phyloP scores from a whole-genome alignment of 768 basidiomycete genomes.

The Kwoniella europaea region DNA sequence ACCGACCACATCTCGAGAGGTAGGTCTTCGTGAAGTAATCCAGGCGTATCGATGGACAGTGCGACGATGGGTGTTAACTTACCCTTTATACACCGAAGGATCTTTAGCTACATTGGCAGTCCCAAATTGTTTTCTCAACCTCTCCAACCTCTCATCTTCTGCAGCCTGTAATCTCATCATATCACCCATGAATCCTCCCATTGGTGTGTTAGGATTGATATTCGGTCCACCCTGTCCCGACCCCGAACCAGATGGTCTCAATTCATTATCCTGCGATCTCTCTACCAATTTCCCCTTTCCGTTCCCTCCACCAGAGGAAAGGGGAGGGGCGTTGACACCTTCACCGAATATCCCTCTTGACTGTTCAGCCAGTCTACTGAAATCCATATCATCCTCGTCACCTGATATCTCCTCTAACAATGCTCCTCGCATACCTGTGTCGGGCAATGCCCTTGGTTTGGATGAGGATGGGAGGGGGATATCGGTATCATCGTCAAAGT shows the following conservation, averaged over 20 bases:
- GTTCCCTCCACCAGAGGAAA: conserved; percentile 9
- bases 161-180: conserved; percentile 56
- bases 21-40: no score
- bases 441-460: conserved; percentile 61
- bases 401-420: conserved; percentile 75
- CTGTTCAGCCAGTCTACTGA: conserved; percentile 45
- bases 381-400: conserved; percentile 61
- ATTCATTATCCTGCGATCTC: conserved; percentile 28
- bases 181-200: conserved; percentile 59
- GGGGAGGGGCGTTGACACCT: conserved; percentile 28
- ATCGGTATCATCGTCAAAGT: conserved; percentile 95
- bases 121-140: conserved; percentile 51
- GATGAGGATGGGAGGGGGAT: conserved; percentile 71
- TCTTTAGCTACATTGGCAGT: conserved; percentile 42
- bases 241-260: conserved; percentile 21
- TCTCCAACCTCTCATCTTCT: conserved; percentile 33
- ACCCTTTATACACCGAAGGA: conserved; percentile 51
- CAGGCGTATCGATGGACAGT: no score
- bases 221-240: conserved; percentile 7
- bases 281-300: conserved; percentile 45
- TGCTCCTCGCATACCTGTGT: conserved; percentile 72
- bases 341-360: conserved; percentile 49
- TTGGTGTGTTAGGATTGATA: conserved; percentile 47
- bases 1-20: no score
- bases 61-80: conserved; percentile 22